Conservation (phyloP, 2,329 filamentous ascomycete genomes). For the Penicillium sp. region DNA sequence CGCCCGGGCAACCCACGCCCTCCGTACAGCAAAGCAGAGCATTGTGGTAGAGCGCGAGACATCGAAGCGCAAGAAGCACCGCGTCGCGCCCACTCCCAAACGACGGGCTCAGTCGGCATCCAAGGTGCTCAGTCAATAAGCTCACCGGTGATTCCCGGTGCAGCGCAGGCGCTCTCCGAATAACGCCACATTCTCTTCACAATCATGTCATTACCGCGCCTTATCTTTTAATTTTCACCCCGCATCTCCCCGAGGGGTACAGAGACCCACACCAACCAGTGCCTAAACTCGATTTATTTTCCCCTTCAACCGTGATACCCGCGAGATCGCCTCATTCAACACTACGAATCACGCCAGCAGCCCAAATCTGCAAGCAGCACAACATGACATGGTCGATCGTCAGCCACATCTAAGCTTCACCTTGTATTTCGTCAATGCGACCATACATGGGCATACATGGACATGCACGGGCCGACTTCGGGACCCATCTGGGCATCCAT, state of each 20-base stretch:
- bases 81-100: slow-evolving; percentile 26
- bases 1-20: slow-evolving; percentile 40
- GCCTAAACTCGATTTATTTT: background rate
- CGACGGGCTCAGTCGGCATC: slow-evolving; percentile 27
- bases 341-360: background rate
- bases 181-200: slow-evolving; percentile 3
- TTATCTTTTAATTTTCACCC: slow-evolving; percentile 13
- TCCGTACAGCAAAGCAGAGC: slow-evolving; percentile 35
- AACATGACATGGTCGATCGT: background rate
- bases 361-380: background rate
- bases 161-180: slow-evolving; percentile 24
- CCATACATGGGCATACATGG: background rate
- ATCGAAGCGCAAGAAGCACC: slow-evolving; percentile 33
- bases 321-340: slow-evolving; percentile 2
- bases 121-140: slow-evolving; percentile 14
- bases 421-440: background rate
- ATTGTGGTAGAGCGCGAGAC: slow-evolving; percentile 24
- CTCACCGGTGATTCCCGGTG: background rate
- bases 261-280: background rate
- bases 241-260: slow-evolving; percentile 1
- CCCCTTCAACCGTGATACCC: slow-evolving; percentile 6
- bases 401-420: background rate
- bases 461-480: slow-evolving; percentile 3
- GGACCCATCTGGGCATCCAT: background rate
- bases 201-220: slow-evolving; percentile 3